Conservation (phyloP, 2,329 filamentous ascomycete species). For the Diaporthe helianthi region DNA sequence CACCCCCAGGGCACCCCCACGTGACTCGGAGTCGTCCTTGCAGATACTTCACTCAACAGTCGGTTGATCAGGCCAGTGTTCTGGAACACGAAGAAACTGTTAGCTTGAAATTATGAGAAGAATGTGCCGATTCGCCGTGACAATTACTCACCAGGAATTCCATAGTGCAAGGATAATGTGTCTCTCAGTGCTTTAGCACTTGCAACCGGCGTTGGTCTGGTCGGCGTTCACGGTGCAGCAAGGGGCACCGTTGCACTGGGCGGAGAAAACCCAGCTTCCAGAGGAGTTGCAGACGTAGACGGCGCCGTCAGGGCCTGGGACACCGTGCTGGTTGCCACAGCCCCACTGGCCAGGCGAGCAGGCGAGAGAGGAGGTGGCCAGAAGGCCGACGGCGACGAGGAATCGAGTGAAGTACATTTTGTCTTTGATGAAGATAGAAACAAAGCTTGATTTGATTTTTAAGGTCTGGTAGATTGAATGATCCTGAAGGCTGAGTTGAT, state of each 20-base stretch:
- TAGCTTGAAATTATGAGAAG: neutral
- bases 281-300: slow-evolving; percentile 27
- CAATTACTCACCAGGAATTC: neutral
- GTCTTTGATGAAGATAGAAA: neutral
- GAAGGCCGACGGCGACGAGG: slow-evolving; percentile 15
- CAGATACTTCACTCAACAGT: neutral
- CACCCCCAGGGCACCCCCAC: neutral
- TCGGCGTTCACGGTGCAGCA: slow-evolving; percentile 12
- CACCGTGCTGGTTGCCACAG: slow-evolving; percentile 28
- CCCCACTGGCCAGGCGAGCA: slow-evolving; percentile 18
- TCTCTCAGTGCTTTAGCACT: neutral
- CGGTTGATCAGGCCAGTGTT: slow-evolving; percentile 10
- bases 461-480: no score
- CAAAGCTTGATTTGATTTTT: no score
- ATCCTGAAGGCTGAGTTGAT: neutral
- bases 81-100: neutral
- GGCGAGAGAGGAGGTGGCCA: slow-evolving; percentile 18
- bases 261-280: slow-evolving; percentile 20
- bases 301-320: slow-evolving; percentile 24
- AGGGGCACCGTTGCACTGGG: neutral
- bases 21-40: neutral
- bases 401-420: slow-evolving; percentile 27
- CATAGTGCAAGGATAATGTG: neutral
- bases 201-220: slow-evolving; percentile 15
- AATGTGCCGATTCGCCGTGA: neutral